Evolutionary conservation across 768 basidiomycete species (phyloP).

Genomic region (Rhizopogon vesiculosus): DNA sequence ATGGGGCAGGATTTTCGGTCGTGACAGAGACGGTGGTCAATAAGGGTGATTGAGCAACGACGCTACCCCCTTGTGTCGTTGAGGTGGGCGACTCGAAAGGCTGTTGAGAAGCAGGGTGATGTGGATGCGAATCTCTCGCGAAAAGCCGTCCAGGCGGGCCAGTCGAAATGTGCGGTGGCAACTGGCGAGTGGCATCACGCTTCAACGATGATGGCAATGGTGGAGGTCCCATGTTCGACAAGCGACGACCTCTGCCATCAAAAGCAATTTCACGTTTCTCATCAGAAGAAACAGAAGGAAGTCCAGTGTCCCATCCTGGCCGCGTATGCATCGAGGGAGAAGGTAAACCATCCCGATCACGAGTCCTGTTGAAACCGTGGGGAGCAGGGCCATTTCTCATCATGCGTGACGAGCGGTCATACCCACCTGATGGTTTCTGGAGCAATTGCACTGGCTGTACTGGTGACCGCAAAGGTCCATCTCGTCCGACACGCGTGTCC

Average conservation of each 20-base stretch:
- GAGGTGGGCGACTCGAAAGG: slow-evolving; percentile 16
- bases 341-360: slow-evolving; percentile 32
- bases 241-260: slow-evolving; percentile 33
- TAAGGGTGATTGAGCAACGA: slow-evolving; percentile 39
- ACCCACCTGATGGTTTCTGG: slow-evolving; percentile 43
- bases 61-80: slow-evolving; percentile 7
- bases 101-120: slow-evolving; percentile 23
- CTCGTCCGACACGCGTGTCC: slow-evolving; percentile 43
- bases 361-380: slow-evolving; percentile 1
- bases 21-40: slow-evolving; percentile 37
- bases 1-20: slow-evolving; percentile 28
- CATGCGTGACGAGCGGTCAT: not conserved
- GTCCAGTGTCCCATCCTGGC: slow-evolving; percentile 2
- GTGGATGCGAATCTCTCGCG: slow-evolving; percentile 39
- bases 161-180: slow-evolving; percentile 53
- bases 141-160: slow-evolving; percentile 32
- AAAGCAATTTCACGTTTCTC: slow-evolving; percentile 20
- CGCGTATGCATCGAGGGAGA: slow-evolving; percentile 27
- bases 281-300: slow-evolving; percentile 22
- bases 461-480: slow-evolving; percentile 37
- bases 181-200: slow-evolving; percentile 43
- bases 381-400: not conserved
- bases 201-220: slow-evolving; percentile 34
- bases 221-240: slow-evolving; percentile 48
- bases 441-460: slow-evolving; percentile 48